Evolutionary conservation across 176 grass and related monocot genomes (phyloP), one percentile per base, ranked within the genome.

Genomic region (Alopecurus myosuroides): DNA sequence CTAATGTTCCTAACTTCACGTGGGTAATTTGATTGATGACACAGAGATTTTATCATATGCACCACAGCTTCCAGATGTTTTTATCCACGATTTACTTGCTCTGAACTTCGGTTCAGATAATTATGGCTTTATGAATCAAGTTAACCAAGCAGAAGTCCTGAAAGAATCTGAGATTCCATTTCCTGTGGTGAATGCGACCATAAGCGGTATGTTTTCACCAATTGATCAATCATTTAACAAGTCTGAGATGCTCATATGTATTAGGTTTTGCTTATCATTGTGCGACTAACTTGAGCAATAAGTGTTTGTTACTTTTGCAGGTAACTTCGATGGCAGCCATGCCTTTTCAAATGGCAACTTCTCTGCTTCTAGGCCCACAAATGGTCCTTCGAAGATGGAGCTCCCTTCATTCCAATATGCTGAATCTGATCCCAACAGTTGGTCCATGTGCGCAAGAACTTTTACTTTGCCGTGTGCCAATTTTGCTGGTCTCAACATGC

Each of bases 381-480:
- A 22, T 88, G 81, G 84, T 84, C 50, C 88, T 60, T 83, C 63
- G 91, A 92, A 98, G 97, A 88, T 85, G 81, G 97, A 95, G 97
- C 91, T 98, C 97, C 97, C 97, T 98, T 98, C 91, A 98, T 69
- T 95, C 97, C 97, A 98, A 98, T 86, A 86, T 95, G 71, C 77
- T 22, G 87, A 87, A 87, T 90, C 83, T 73, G 87, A 95, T 85
- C 82, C 76, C 77, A 88, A 75, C 76, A 82, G 64, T 55, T 90
- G 87, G 89, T 62, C 40, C 28, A 46, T 9, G 15, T 45, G 48
- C 60, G 88, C 64, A 80, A 89, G 65, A 28, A 80, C 70, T 77
- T 51, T 74, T 69, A 73, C 78, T 10, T 62, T 80, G 82, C 90
- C 85, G 68, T 52, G 33, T 74, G 77, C 44, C 37, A 85, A 87